phyloP scores from a whole-genome alignment of 2,329 filamentous ascomycete genomes.

The Monilinia laxa region DNA sequence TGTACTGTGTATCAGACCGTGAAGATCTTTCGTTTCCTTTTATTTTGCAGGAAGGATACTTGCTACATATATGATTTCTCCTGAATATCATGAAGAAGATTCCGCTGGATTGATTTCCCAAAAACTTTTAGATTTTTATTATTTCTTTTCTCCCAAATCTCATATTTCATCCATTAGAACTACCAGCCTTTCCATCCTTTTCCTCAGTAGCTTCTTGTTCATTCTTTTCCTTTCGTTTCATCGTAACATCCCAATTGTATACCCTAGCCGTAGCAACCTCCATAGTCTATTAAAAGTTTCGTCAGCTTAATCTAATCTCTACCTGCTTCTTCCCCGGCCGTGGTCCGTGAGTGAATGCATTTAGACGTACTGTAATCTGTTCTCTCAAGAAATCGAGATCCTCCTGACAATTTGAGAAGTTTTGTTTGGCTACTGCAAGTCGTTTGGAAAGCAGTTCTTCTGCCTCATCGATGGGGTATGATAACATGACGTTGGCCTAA shows the following conservation, averaged over 20 bases:
- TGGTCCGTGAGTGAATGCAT: neutral
- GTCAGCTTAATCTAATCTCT: conserved; percentile 17
- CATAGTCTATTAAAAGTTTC: conserved; percentile 49
- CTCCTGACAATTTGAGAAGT: conserved; percentile 86
- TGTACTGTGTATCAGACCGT: conserved; percentile 1
- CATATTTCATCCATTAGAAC: conserved; percentile 37
- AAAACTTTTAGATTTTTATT: conserved; percentile 14
- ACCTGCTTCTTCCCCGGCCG: no score
- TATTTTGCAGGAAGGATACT: neutral
- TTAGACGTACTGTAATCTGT: conserved; percentile 79
- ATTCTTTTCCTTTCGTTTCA: conserved; percentile 86
- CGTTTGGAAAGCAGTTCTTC: conserved; percentile 76
- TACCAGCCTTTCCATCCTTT: conserved; percentile 37
- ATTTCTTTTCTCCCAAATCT: conserved; percentile 18
- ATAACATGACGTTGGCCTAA: conserved; percentile 93
- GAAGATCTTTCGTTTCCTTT: neutral
- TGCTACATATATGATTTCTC: conserved; percentile 4
- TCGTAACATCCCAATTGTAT: conserved; percentile 99
- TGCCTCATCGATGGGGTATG: conserved; percentile 88
- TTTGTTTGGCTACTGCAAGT: conserved; percentile 74
- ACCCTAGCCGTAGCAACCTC: conserved; percentile 94
- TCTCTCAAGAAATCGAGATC: conserved; percentile 93
- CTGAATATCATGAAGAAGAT: conserved; percentile 18
- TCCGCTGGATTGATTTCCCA: neutral
- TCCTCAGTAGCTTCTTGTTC: conserved; percentile 52